Base-by-base conservation (phyloP, 345 rosid genomes). In the Dipteronia sinensis region DNA sequence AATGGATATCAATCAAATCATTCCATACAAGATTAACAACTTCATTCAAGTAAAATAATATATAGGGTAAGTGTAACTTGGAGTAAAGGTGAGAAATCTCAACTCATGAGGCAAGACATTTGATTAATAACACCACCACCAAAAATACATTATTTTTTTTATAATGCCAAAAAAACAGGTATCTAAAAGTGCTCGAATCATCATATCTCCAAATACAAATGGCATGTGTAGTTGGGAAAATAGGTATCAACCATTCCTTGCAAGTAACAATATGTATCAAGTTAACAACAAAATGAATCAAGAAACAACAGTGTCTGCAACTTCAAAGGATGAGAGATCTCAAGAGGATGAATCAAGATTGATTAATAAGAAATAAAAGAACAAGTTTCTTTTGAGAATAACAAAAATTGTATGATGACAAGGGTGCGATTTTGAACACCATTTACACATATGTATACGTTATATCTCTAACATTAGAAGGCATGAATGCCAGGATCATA, bases 401-500 rank as follows among this genome's bases (percentile, higher is more conserved):
- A 71, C 62, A 67, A 79, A 72, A 72, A 44, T 31, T 38, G 73
- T 64, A 67, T 61, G 69, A 65, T 67, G 6, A 34, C 46, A 42
- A 76, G 34, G 65, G 59, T 67, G 74, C 58, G 1, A 12, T 8
- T 25, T 20, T 65, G 3, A 63, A 75, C 69, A 74, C 72, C 79
- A 85, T 81, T 88, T 84, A 90, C 83, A 83, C 79, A 74, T 78
- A 73, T 25, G 80, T 68, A 76, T 78, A 80, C 15, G 95, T 83
- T 78, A 88, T 66, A 79, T 91, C 86, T 79, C 77, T 85, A 4
- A 79, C 80, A 67, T 83, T 86, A 15, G 88, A 81, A 47, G 97
- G 95, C 94, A 87, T 88, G 53, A 92, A 90, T 49, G 98, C 97
- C 69, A 93, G 84, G 64, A 85, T 47, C 91, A 93, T 82, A 53